Base-by-base conservation (phyloP, 1,284 basidiomycete genomes). In the Malassezia globosa region DNA sequence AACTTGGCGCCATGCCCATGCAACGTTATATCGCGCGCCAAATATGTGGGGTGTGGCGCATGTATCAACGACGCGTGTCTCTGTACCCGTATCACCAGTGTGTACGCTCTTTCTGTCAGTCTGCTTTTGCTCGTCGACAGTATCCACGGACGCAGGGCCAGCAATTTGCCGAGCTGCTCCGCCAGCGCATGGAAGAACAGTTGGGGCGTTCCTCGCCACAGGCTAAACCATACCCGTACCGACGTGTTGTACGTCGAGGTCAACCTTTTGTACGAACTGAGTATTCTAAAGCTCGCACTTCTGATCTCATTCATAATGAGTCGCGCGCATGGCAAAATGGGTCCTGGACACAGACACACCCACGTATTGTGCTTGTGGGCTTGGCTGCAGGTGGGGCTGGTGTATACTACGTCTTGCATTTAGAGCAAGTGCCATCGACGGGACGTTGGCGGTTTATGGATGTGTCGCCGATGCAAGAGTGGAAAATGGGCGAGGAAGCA, bases 401-500 rank as follows among this genome's bases (percentile, higher is more conserved):
- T 10, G 29, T 55, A 13, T 72, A 69, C 56, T 69, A 68, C 41
- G 48, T 70, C 3, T 24, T 44, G 8, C 66, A 72, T 48, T 57
- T 72, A 14, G 63, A 70, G 29, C 42, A 60, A 36, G 68, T 72
- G 5, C 66, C 66, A 1, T 47, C 58, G 22, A 69, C 67, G 8
- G 64, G 64, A 8, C 55, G 69, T 33, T 64, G 58, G 60, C 51
- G 69, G 4, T 72, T 70, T 37, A 66, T 65, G 41, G 64, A 70
- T 33, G 62, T 69, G 8, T 49, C 49, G 23, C 24, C 58, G 8
- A 41, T 39, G 8, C 58, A 66, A 23, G 69, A 72, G 54, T 47
- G 48, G 14, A 22, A 56, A 40, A 55, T 68, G 55, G 80, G 75
- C 7, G 71, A 79, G 43, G 51, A 77, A 24, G 72, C 78, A 1